Percentiles rank a stretch among this genome's conserved stretches.
Conservation (phyloP, 306 rosid species). For the Luffa aegyptiaca region DNA sequence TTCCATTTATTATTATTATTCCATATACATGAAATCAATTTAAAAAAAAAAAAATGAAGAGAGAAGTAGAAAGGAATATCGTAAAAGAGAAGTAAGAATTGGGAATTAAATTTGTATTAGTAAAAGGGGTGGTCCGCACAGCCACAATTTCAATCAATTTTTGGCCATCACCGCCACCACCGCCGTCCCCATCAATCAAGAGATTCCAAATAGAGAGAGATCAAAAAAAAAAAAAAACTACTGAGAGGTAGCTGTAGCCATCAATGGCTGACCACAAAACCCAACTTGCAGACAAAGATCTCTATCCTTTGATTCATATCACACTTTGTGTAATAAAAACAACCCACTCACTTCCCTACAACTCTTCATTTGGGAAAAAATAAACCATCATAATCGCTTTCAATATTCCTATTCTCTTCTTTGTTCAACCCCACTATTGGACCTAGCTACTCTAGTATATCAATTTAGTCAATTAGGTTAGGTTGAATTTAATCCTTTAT, state of each 20-base stretch:
- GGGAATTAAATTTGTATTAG: not conserved
- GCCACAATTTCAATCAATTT: not conserved
- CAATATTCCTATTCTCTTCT: not conserved
- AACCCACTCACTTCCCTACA: not conserved
- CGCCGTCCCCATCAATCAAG: conserved; percentile 6
- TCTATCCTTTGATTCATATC: not conserved
- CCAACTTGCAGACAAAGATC: conserved; percentile 6
- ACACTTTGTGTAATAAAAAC: not conserved
- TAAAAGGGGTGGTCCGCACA: not conserved
- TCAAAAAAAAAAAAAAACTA: not conserved
- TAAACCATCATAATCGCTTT: not conserved
- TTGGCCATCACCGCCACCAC: not conserved
- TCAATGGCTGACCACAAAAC: not conserved
- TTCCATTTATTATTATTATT: not conserved
- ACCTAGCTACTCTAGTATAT: not conserved
- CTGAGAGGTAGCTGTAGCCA: not conserved
- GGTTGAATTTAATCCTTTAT: no score
- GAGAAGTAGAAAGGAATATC: not conserved
- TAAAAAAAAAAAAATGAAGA: not conserved
- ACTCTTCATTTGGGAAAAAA: not conserved
- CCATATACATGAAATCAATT: not conserved
- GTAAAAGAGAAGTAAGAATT: not conserved
- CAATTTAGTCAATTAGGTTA: no score
- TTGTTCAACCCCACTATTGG: not conserved
- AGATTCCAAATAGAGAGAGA: conserved; percentile 5